These are phyloP conservation scores for Boletus vinaceobasis DNA, from an alignment of 768 basidiomycete species.

Conservation along the genomic window DNA sequence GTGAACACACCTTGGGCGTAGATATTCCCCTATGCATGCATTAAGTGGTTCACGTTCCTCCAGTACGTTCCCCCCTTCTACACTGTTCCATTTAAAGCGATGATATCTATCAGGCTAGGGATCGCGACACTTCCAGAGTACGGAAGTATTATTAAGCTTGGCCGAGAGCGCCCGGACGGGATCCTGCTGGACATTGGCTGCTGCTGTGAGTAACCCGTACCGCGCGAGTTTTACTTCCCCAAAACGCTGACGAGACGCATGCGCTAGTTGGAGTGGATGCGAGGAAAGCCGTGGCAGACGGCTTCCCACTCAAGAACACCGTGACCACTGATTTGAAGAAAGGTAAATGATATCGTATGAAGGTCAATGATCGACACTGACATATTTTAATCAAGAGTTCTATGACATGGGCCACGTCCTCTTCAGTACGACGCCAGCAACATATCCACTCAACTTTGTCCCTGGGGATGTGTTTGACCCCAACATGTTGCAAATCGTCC, in stretches of 20 bases:
- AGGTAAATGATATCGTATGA: conserved; percentile 21
- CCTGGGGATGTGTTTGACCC: conserved; percentile 54
- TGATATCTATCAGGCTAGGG: conserved; percentile 5
- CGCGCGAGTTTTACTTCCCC: background rate
- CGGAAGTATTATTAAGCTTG: conserved; percentile 32
- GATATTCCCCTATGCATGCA: conserved; percentile 30
- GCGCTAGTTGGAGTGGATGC: conserved; percentile 31
- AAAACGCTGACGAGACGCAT: background rate
- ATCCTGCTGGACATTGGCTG: conserved; percentile 46
- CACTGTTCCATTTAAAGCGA: background rate
- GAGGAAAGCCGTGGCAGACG: conserved; percentile 40
- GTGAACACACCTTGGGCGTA: background rate
- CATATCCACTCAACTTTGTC: conserved; percentile 52
- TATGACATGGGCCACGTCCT: conserved; percentile 59
- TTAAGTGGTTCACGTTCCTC: conserved; percentile 24
- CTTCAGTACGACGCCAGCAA: conserved; percentile 51
- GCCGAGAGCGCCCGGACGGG: conserved; percentile 32
- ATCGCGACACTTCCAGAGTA: conserved; percentile 18
- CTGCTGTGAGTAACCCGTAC: conserved; percentile 34
- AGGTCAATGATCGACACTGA: background rate
- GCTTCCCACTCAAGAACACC: conserved; percentile 39
- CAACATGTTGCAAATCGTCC: conserved; percentile 34
- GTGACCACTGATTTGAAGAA: conserved; percentile 39
- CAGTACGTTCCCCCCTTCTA: conserved; percentile 4
- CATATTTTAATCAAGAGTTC: conserved; percentile 44